Evolutionary conservation across 164 flowering plant species (phyloP).

Genomic region (Piper longum): DNA sequence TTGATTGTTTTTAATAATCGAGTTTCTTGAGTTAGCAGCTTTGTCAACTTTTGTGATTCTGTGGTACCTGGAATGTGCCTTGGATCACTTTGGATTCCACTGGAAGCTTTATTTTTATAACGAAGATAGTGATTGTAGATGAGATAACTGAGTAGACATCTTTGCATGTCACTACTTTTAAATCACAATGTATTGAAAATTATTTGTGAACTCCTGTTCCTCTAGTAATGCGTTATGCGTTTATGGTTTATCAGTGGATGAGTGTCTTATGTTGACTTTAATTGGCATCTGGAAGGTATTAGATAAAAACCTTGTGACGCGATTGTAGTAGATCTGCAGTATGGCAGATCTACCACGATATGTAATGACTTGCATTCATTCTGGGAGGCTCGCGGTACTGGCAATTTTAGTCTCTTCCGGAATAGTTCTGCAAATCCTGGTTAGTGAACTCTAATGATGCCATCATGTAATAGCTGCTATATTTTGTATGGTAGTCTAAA

Average conservation of each 20-base stretch:
- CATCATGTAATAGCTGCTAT: background rate
- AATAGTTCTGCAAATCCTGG: constrained; percentile 83
- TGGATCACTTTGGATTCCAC: background rate
- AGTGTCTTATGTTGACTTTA: background rate
- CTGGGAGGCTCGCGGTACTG: constrained; percentile 67
- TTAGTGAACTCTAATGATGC: constrained; percentile 13
- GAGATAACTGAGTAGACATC: no score
- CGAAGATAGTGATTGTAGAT: background rate
- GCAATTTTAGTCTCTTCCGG: constrained; percentile 92
- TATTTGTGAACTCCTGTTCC: no score
- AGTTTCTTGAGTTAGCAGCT: background rate
- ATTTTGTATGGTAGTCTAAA: background rate
- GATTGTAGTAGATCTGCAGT: constrained; percentile 17
- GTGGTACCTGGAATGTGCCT: background rate
- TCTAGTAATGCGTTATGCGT: no score
- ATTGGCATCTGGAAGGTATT: background rate
- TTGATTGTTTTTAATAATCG: no score
- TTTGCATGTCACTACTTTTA: no score
- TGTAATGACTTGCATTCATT: constrained; percentile 52
- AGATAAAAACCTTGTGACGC: background rate
- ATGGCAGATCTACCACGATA: constrained; percentile 77
- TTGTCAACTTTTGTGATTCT: background rate
- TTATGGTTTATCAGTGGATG: no score
- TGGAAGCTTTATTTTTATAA: background rate
- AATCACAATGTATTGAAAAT: no score